phyloP scores from a whole-genome alignment of 768 basidiomycete genomes.

The Piloderma croceum region DNA sequence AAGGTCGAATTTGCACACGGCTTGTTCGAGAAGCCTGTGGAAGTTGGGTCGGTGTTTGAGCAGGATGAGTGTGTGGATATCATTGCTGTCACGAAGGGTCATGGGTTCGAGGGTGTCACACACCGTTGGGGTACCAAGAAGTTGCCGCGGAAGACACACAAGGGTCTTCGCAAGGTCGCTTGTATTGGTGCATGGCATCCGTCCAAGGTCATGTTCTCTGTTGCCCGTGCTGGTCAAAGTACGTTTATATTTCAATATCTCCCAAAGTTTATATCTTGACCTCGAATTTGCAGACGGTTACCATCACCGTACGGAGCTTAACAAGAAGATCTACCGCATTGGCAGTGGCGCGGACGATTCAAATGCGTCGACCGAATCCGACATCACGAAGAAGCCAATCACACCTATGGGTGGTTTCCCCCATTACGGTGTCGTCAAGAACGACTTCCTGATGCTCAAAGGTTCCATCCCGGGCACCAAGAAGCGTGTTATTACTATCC shows the following conservation, averaged over 20 bases:
- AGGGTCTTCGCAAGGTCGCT: constrained; percentile 99
- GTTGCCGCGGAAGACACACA: constrained; percentile 97
- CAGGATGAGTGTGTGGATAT: constrained; percentile 95
- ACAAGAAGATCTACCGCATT: constrained; percentile 99
- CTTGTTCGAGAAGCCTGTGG: constrained; percentile 94
- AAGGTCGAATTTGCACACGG: constrained; percentile 94
- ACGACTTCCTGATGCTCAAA: constrained; percentile 97
- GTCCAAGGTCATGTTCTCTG: constrained; percentile 99
- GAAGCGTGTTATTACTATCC: constrained; percentile 96
- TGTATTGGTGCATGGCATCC: constrained; percentile 99
- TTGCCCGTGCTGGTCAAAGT: constrained; percentile 99
- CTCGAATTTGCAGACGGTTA: constrained; percentile 63
- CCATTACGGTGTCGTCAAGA: constrained; percentile 97
- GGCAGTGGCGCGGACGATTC: constrained; percentile 69
- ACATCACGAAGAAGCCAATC: constrained; percentile 88
- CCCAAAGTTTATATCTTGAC: constrained; percentile 4
- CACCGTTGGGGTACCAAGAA: constrained; percentile 99
- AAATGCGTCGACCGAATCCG: constrained; percentile 92
- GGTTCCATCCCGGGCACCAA: constrained; percentile 93
- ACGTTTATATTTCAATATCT: constrained; percentile 29
- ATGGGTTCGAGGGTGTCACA: constrained; percentile 99
- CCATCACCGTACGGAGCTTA: constrained; percentile 95
- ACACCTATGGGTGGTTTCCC: constrained; percentile 99
- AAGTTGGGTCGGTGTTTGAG: constrained; percentile 83
- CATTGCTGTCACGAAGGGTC: constrained; percentile 98